Conservation (phyloP, 148 eudicot genomes). For the Limonium bicolor region DNA sequence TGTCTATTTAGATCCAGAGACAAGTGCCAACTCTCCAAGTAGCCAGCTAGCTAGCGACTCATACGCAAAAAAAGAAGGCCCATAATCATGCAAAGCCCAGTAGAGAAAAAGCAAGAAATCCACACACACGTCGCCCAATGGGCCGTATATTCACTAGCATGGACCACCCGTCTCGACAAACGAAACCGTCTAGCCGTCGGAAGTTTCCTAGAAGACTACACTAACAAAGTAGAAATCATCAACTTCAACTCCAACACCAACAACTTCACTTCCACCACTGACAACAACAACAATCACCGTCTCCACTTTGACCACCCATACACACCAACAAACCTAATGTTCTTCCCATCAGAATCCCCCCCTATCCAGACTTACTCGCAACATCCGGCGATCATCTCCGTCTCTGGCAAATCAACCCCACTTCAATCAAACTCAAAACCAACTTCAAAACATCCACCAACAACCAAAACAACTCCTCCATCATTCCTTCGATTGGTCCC, state of each 20-base stretch:
- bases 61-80: too few species aligned
- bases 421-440: slow-evolving; percentile 20
- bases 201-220: slow-evolving; percentile 33
- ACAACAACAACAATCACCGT: slow-evolving; percentile 2
- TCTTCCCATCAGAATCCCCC: slow-evolving; percentile 36
- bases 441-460: slow-evolving; percentile 23
- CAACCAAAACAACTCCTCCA: slow-evolving; percentile 33
- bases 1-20: too few species aligned
- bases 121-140: slow-evolving; percentile 49
- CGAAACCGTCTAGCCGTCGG: slow-evolving; percentile 41
- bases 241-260: slow-evolving; percentile 34
- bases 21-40: too few species aligned
- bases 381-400: slow-evolving; percentile 36
- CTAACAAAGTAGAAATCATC: slow-evolving; percentile 36
- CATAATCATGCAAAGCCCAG: slow-evolving; percentile 5
- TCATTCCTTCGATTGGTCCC: slow-evolving; percentile 63
- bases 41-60: too few species aligned
- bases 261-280: slow-evolving; percentile 22
- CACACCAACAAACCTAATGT: slow-evolving; percentile 30
- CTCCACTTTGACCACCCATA: slow-evolving; percentile 33
- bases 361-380: slow-evolving; percentile 31
- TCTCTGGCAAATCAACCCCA: slow-evolving; percentile 29
- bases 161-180: slow-evolving; percentile 40
- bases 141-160: slow-evolving; percentile 46
- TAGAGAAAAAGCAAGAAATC: slow-evolving; percentile 14